phyloP scores from a whole-genome alignment of 2,329 filamentous ascomycete species.

The Balansia obtecta region DNA sequence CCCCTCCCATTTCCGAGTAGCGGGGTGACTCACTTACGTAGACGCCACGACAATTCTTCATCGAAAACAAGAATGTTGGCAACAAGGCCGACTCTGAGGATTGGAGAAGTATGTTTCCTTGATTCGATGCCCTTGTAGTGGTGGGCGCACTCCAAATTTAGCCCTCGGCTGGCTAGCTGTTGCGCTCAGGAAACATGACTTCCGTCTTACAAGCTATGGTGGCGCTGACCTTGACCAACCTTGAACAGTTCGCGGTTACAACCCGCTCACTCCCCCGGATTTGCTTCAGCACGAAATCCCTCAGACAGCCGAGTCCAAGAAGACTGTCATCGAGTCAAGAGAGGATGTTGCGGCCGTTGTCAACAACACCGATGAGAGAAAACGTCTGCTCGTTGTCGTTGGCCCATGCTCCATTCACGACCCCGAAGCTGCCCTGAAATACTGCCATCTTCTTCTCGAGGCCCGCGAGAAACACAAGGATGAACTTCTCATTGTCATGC shows the following conservation, averaged over 20 bases:
- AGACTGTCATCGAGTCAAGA: constrained; percentile 60
- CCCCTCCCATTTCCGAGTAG: background rate
- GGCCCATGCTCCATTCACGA: constrained; percentile 98
- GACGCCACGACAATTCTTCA: constrained; percentile 44
- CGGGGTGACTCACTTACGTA: constrained; percentile 17
- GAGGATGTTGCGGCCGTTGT: constrained; percentile 61
- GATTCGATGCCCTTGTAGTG: background rate
- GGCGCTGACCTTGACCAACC: background rate
- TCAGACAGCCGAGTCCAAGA: constrained; percentile 42
- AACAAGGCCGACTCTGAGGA: constrained; percentile 65
- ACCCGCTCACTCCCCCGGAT: constrained; percentile 83
- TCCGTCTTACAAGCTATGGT: background rate
- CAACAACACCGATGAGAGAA: constrained; percentile 65
- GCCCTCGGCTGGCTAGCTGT: background rate
- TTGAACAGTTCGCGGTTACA: constrained; percentile 66
- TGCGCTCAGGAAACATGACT: background rate
- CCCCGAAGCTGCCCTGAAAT: constrained; percentile 76
- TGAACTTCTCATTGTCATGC: constrained; percentile 84
- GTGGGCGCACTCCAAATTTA: background rate
- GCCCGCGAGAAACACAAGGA: constrained; percentile 70
- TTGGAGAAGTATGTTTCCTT: constrained; percentile 57
- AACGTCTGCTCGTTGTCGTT: constrained; percentile 79
- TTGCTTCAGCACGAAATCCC: constrained; percentile 89
- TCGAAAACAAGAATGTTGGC: constrained; percentile 68
- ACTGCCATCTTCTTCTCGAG: constrained; percentile 65